Evolutionary conservation across 495 filamentous ascomycete species (phyloP), one percentile per base, ranked within the genome.

Genomic region (Lasiosphaeriaceae sp.): DNA sequence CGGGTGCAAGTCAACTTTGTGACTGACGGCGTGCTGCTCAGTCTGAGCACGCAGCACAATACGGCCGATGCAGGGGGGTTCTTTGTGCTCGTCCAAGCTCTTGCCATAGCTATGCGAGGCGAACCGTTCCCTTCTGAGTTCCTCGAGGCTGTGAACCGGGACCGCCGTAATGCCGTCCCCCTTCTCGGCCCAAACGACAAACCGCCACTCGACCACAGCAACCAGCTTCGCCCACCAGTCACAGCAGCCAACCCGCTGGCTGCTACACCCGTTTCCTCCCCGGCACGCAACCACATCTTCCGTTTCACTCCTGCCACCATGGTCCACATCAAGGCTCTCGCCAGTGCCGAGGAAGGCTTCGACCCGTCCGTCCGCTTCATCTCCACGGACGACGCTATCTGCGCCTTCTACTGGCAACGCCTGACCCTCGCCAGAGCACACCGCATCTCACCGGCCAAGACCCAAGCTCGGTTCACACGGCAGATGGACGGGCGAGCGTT

Each of bases 281-380:
- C 24, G 2, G 56, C 51, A 23, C 50, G 47, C 26, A 71, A 67
- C 61, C 43, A 55, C 41, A 57, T 63, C 19, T 54, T 72, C 21
- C 66, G 65, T 2, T 65, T 74, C 53, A 22, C 63, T 31, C 39
- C 39, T 5, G 14, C 12, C 5, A n/a, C 14, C 39, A 34, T 52
- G 1, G 43, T 39, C 1, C 48, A 59, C 7, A 55, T 90, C 83
- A 0, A 86, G 84, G 62, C 86, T 80, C 60, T 87, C 80, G 8
- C 82, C 82, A 47, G 67, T 73, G 19, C 88, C 69, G 70, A 86
- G 86, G 55, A 88, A 56, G 11, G 83, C 83, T 63, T 87, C 81
- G 65, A 88, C 83, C 84, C 84, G 2, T 26, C 45, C 9, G 57
- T 60, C 2, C 51, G 52, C 0, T 65, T 55, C 49, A 65, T 71